Percentiles rank a stretch among this genome's conserved stretches.
phyloP scores from a whole-genome alignment of 129 eudicot genomes.

The Smallanthus sonchifolius region DNA sequence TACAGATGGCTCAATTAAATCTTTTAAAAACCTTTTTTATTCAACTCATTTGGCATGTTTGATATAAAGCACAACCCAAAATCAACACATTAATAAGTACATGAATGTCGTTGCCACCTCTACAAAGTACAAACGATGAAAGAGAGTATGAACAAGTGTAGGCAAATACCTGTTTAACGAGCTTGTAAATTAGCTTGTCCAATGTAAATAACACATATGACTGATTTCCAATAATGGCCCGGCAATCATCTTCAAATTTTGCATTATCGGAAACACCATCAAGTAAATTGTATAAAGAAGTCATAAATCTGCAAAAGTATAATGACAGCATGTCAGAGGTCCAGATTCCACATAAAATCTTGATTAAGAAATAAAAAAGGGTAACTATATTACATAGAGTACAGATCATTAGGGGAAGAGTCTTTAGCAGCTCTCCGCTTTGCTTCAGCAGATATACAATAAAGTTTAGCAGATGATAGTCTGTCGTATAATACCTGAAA shows the following conservation, averaged over 20 bases:
- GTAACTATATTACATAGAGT: conserved; percentile 49
- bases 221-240: conserved; percentile 87
- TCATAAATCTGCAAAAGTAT: conserved; percentile 66
- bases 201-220: conserved; percentile 88
- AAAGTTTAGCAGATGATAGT: conserved; percentile 61
- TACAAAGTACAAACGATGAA: neutral
- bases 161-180: conserved; percentile 78
- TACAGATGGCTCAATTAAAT: neutral
- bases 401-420: conserved; percentile 49
- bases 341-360: neutral
- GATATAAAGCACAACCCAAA: neutral
- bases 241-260: conserved; percentile 94
- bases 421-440: conserved; percentile 60
- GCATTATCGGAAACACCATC: conserved; percentile 88
- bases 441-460: conserved; percentile 44
- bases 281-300: conserved; percentile 71
- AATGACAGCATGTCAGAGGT: conserved; percentile 3
- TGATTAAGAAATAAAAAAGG: neutral
- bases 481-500: conserved; percentile 76
- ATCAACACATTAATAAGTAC: neutral
- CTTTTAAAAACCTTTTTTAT: neutral
- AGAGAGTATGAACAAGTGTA: neutral
- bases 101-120: neutral
- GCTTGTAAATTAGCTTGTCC: conserved; percentile 88
- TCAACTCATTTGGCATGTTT: neutral